Percentiles rank a stretch among this genome's conserved stretches.
These are phyloP conservation scores for Thalassiosira oceanica DNA, from an alignment of 352 stramenopile genomes.

Conservation along the genomic window DNA sequence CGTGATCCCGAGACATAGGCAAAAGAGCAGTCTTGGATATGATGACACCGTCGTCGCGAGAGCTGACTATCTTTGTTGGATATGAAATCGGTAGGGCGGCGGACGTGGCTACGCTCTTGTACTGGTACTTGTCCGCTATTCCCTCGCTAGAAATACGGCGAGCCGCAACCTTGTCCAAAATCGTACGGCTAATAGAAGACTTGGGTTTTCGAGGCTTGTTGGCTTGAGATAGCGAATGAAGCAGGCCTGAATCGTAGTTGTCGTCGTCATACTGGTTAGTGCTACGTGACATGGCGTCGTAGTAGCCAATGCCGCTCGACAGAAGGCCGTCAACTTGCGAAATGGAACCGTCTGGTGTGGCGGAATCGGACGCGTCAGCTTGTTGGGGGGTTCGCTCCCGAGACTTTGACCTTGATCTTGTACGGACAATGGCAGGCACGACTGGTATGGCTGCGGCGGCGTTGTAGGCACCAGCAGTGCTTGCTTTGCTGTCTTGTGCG, in stretches of 20 bases:
- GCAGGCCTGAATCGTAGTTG: slow-evolving; percentile 2
- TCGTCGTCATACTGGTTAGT: slow-evolving; percentile 9
- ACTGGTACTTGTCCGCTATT: neutral
- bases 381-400: slow-evolving; percentile 17
- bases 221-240: neutral
- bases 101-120: neutral
- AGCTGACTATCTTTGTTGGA: neutral
- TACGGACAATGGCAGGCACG: slow-evolving; percentile 28
- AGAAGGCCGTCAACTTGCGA: slow-evolving; percentile 21
- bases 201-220: slow-evolving; percentile 15
- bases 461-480: neutral
- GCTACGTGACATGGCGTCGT: slow-evolving; percentile 51
- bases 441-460: slow-evolving; percentile 8
- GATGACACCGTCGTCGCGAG: neutral
- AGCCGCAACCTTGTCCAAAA: slow-evolving; percentile 1
- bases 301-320: slow-evolving; percentile 65
- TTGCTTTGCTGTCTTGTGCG: neutral
- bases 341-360: neutral
- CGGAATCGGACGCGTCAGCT: slow-evolving; percentile 13
- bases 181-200: slow-evolving; percentile 14
- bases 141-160: neutral
- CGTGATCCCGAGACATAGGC: neutral
- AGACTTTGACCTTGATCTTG: slow-evolving; percentile 29
- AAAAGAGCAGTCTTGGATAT: too few species aligned
- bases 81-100: too few species aligned